phyloP scores from a whole-genome alignment of 257 asterid species.

The Mitragyna speciosa region DNA sequence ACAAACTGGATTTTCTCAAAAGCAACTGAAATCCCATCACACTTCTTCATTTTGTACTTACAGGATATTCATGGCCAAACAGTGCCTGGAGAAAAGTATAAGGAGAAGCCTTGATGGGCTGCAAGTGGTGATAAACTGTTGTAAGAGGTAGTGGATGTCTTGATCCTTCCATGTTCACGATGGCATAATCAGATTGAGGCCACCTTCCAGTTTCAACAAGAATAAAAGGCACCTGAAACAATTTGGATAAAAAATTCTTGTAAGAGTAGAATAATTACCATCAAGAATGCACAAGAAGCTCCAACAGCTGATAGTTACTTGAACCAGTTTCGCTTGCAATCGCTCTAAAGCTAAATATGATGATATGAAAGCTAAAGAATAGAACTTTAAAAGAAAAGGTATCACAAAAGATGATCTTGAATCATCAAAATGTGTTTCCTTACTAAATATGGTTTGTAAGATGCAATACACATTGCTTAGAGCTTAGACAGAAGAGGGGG shows the following conservation, averaged over 20 bases:
- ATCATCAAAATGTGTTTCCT: neutral
- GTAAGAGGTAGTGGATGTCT: constrained; percentile 75
- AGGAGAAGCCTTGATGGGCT: constrained; percentile 66
- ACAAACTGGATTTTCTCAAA: neutral
- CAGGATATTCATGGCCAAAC: constrained; percentile 81
- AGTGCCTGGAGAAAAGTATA: constrained; percentile 83
- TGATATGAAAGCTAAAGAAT: neutral
- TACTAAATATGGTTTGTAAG: neutral
- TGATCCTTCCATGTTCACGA: constrained; percentile 88
- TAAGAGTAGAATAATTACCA: too few species aligned
- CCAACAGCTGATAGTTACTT: neutral
- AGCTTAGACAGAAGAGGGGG: neutral
- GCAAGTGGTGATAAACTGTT: constrained; percentile 68
- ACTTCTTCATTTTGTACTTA: constrained; percentile 42
- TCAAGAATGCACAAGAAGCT: neutral
- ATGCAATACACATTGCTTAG: neutral
- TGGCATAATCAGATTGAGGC: constrained; percentile 60
- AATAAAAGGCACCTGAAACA: constrained; percentile 75
- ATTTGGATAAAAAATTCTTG: too few species aligned
- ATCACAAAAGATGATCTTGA: neutral
- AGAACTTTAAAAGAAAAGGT: neutral
- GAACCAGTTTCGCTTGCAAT: neutral
- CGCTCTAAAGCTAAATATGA: neutral
- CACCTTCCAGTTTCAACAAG: constrained; percentile 61
- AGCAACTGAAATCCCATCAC: constrained; percentile 12